These are phyloP conservation scores for Pichia insulana DNA, from an alignment of 805 yeast genomes.

Conservation along the genomic window DNA sequence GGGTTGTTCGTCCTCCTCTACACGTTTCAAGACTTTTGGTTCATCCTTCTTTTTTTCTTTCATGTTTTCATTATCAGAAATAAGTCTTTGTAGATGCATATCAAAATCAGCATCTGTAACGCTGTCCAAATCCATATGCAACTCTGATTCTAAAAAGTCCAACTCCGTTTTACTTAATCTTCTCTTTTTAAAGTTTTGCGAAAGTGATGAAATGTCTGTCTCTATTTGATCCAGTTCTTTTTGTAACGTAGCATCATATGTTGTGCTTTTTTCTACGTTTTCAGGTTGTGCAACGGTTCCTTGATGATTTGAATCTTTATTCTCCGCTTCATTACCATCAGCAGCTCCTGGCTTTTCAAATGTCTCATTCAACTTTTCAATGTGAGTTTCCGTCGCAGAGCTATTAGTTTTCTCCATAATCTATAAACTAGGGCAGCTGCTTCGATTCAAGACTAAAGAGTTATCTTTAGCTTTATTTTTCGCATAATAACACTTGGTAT, in stretches of 20 bases:
- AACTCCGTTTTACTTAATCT: conserved; percentile 13
- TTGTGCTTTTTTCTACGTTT: neutral
- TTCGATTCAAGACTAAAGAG: too few relatives aligned
- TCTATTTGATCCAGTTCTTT: conserved; percentile 12
- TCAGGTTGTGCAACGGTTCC: too few relatives aligned
- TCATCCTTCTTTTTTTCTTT: neutral
- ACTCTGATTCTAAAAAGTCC: conserved; percentile 19
- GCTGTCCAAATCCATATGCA: conserved; percentile 20
- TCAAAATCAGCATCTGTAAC: conserved; percentile 25
- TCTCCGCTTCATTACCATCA: too few relatives aligned
- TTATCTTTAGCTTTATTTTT: too few relatives aligned
- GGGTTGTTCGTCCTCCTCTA: neutral
- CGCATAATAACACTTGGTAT: too few relatives aligned
- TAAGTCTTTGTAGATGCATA: conserved; percentile 22
- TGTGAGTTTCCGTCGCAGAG: too few relatives aligned
- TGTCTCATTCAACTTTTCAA: too few relatives aligned
- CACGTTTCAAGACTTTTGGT: neutral
- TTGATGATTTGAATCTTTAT: too few relatives aligned
- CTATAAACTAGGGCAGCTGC: too few relatives aligned
- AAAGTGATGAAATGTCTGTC: conserved; percentile 5
- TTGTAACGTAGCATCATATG: conserved; percentile 7
- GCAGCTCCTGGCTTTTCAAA: too few relatives aligned
- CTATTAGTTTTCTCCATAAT: too few relatives aligned
- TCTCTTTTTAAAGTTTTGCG: conserved; percentile 8
- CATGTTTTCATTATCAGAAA: conserved; percentile 11